These are phyloP conservation scores for Typha latifolia DNA, from an alignment of 176 grass and related monocot species.

Conservation along the genomic window DNA sequence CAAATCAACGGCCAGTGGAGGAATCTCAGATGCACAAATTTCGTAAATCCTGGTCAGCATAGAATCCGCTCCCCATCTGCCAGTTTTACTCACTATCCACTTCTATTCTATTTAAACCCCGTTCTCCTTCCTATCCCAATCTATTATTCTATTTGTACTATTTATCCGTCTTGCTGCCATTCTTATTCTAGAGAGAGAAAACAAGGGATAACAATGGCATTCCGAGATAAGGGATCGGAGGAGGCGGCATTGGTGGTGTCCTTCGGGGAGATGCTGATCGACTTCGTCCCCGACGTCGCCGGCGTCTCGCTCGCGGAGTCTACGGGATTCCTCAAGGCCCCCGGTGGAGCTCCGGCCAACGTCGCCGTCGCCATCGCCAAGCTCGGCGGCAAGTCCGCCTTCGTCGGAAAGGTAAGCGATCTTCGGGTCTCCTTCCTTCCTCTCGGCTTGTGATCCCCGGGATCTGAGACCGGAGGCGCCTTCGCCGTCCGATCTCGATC, in stretches of 20 bases:
- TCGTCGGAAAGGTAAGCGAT: constrained; percentile 73
- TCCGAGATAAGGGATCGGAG: constrained; percentile 16
- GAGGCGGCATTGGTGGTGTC: constrained; percentile 44
- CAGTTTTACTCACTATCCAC: no score
- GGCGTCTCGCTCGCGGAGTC: constrained; percentile 79
- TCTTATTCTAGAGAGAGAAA: not conserved
- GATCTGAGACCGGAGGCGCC: not conserved
- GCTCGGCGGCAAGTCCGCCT: constrained; percentile 66
- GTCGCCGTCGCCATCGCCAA: constrained; percentile 70
- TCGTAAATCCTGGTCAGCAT: no score
- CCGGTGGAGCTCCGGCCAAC: constrained; percentile 76
- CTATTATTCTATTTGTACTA: not conserved
- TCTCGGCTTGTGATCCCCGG: not conserved
- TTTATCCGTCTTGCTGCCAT: not conserved
- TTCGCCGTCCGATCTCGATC: no score
- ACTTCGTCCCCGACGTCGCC: constrained; percentile 72
- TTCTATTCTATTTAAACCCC: not conserved
- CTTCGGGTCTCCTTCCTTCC: constrained; percentile 14
- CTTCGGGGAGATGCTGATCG: constrained; percentile 90
- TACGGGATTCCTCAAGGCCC: constrained; percentile 70
- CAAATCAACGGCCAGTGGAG: no score
- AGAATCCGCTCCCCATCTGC: no score
- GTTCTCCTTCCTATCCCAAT: not conserved
- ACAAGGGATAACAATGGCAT: constrained; percentile 26
- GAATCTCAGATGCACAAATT: no score